phyloP scores from a whole-genome alignment of 768 basidiomycete species.

The Nevesoporus exiguus region DNA sequence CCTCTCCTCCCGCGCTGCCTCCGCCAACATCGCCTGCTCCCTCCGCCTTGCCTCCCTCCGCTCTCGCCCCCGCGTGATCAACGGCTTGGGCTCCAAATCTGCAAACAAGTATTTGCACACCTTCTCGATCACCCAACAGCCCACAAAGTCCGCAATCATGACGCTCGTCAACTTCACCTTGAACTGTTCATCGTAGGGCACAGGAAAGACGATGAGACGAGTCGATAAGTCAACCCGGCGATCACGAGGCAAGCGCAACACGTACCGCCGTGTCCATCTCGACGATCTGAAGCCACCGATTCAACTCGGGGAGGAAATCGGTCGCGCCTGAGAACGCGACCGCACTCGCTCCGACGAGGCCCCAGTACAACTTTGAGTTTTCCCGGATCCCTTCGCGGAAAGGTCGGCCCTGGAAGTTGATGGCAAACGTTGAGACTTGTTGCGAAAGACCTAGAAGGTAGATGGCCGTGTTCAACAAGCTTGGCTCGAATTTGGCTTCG shows the following conservation, averaged over 20 bases:
- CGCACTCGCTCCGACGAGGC: conserved; percentile 80
- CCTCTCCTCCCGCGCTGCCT: conserved; percentile 31
- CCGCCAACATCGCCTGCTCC: conserved; percentile 36
- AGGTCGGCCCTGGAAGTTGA: conserved; percentile 98
- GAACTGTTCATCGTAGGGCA: conserved; percentile 53
- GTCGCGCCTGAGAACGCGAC: conserved; percentile 94
- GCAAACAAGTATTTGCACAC: conserved; percentile 86
- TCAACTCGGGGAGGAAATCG: conserved; percentile 93
- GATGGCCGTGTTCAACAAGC: conserved; percentile 92
- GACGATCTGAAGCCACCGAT: conserved; percentile 95
- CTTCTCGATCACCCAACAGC: conserved; percentile 82
- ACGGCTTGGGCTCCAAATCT: conserved; percentile 76
- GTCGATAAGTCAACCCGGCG: not conserved
- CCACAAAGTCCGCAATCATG: conserved; percentile 87
- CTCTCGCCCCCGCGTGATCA: conserved; percentile 83
- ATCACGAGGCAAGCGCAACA: conserved; percentile 11
- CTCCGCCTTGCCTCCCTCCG: conserved; percentile 61
- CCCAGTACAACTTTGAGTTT: conserved; percentile 91
- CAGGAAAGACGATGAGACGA: not conserved
- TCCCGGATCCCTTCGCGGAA: conserved; percentile 98
- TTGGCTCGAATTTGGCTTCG: conserved; percentile 95
- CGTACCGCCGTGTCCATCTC: conserved; percentile 78
- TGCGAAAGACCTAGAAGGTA: conserved; percentile 94
- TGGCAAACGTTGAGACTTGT: conserved; percentile 97
- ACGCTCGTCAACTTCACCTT: conserved; percentile 68